Evolutionary conservation across 148 eudicot species (phyloP).

Genomic region (Camellia japonica): DNA sequence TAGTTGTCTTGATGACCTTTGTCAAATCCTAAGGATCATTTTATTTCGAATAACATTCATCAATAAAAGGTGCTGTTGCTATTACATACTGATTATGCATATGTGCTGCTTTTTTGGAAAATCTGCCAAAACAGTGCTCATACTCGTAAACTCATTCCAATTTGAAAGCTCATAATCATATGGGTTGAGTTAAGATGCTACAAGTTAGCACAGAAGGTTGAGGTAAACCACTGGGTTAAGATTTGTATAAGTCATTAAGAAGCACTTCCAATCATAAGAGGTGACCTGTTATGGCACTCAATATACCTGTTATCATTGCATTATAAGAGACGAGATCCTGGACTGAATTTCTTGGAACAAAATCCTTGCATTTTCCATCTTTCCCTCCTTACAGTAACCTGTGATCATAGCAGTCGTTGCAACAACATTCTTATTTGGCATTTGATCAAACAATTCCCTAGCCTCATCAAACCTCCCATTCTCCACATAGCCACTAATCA

Average conservation of each 20-base stretch:
- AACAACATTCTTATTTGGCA: conserved; percentile 30
- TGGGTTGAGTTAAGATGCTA: not conserved
- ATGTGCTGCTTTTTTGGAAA: not conserved
- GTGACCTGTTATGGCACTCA: not conserved
- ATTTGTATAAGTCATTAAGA: not conserved
- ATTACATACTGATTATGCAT: not conserved
- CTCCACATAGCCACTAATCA: conserved; percentile 42
- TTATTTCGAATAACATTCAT: not conserved
- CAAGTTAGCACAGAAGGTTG: not conserved
- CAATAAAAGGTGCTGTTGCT: not conserved
- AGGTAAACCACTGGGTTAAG: not conserved
- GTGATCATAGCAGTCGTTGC: conserved; percentile 43
- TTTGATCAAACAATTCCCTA: conserved; percentile 31
- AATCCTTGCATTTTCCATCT: conserved; percentile 36
- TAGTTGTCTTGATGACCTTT: not conserved
- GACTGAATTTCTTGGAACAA: conserved; percentile 33
- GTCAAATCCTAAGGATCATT: not conserved
- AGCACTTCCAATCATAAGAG: not conserved
- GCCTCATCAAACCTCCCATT: conserved; percentile 35
- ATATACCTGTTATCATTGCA: conserved; percentile 37
- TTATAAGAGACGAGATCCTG: conserved; percentile 33
- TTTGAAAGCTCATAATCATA: not conserved
- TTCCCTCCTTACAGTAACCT: conserved; percentile 39
- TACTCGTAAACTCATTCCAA: not conserved
- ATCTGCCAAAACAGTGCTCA: not conserved